Base-by-base conservation (phyloP, 306 rosid genomes). In the Vigna unguiculata region DNA sequence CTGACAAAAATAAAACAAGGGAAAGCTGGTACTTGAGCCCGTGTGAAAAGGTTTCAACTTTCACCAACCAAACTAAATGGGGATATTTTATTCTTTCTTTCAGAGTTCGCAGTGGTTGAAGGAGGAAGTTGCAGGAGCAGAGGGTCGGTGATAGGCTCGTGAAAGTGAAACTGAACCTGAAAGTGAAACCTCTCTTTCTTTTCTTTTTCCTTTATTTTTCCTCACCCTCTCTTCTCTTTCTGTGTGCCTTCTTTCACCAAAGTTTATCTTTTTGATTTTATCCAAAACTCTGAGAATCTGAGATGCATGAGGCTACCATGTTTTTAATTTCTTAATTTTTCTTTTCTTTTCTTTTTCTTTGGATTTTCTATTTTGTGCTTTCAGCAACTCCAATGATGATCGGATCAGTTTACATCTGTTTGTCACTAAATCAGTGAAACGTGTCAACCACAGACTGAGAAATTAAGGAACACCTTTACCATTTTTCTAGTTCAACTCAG, bases 21-120 rank as follows among this genome's bases (percentile, higher is more conserved):
- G 19, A 64, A 38, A 64, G 69, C 8, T 30, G 34, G 22, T 8
- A 60, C 67, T 30, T 15, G 45, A 72, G 78, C 93, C 81, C 90
- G 92, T 91, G 97, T 91, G 97, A 91, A 91, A 65, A 40, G 7
- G 36, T 6, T 43, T 20, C 52, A 66, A 66, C 73, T 74, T 72
- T 71, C 83, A 91, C 85, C 85, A 82, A 84, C 83, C 67, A 20
- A 75, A 69, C 34, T 16, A 53, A 73, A 69, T 62, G 69, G 28
- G 24, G 24, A 25, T 15, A 47, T 78, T 43, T 41, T 38, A 11
- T 11, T 36, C 3, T 22, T 21, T 41, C 8, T 13, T 66, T 62
- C 25, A 62, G 69, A n/a, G 36, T 11, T 57, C 15, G 79, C 63
- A 64, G 72, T 59, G 45, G 87, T 72, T 84, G 78, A 58, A 71